Percentiles rank a stretch among this genome's conserved stretches.
Evolutionary conservation across 73 alveolate species (phyloP).

Genomic region (Paramecium sonneborni): DNA sequence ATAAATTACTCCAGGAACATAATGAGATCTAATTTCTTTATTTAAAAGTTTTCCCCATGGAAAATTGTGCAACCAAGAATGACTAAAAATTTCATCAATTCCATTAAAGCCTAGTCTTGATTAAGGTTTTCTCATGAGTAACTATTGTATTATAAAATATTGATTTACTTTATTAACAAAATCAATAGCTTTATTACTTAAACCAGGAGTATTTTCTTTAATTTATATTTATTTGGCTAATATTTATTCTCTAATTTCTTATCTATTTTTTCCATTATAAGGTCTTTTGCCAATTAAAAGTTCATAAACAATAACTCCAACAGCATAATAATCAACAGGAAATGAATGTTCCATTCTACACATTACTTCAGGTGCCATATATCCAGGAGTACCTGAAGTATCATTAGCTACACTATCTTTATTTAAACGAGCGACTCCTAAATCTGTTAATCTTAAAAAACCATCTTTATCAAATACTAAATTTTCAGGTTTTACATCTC

Average conservation of each 20-base stretch:
- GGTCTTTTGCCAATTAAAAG: constrained; percentile 85
- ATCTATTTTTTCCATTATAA: constrained; percentile 81
- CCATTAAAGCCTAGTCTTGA: constrained; percentile 90
- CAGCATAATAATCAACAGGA: constrained; percentile 75
- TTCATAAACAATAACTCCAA: constrained; percentile 81
- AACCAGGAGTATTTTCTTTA: constrained; percentile 81
- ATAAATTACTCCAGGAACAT: constrained; percentile 35
- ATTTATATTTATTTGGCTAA: constrained; percentile 74
- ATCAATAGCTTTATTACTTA: constrained; percentile 90
- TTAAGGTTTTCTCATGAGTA: constrained; percentile 76
- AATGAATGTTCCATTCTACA: constrained; percentile 65
- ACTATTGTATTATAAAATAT: not conserved
- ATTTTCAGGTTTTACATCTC: constrained; percentile 81
- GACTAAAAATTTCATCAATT: constrained; percentile 78
- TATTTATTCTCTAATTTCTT: constrained; percentile 80
- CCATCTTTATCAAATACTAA: constrained; percentile 78
- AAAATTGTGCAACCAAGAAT: constrained; percentile 84
- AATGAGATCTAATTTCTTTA: constrained; percentile 26
- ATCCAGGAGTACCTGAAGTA: constrained; percentile 91
- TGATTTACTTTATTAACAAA: constrained; percentile 85
- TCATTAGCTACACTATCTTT: constrained; percentile 74
- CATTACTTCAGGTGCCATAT: constrained; percentile 85
- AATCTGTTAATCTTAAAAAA: constrained; percentile 75
- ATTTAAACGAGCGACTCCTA: constrained; percentile 79
- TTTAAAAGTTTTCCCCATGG: constrained; percentile 78